Evolutionary conservation across 371 early-diverging fungal species (phyloP).

Genomic region (Lichtheimia ornata): DNA sequence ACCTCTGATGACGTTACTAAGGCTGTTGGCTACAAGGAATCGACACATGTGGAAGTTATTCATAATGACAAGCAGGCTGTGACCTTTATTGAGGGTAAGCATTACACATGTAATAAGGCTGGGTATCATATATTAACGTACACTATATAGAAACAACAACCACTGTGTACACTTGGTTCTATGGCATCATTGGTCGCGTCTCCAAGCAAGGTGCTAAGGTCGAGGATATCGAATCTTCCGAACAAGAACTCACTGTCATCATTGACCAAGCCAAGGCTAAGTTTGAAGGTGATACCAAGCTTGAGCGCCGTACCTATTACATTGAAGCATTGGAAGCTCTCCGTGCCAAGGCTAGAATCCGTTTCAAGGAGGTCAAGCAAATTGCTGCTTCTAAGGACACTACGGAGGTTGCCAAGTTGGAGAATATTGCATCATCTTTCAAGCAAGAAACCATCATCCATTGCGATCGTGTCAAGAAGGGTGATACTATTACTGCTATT

Average conservation of each 20-base stretch:
- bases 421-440: neutral
- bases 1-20: neutral
- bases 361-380: neutral
- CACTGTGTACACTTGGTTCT: conserved; percentile 7
- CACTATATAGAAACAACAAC: conserved; percentile 4
- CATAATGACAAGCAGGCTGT: neutral
- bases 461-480: neutral
- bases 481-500: neutral
- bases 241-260: neutral
- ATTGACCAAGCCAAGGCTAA: neutral
- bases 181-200: conserved; percentile 8
- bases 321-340: neutral
- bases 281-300: neutral
- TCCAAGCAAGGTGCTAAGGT: neutral
- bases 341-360: neutral
- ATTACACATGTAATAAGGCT: neutral
- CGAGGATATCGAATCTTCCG: neutral
- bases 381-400: neutral
- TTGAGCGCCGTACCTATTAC: neutral
- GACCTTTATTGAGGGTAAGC: neutral
- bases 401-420: no score
- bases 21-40: neutral
- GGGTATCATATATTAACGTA: neutral
- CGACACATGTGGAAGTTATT: no score
- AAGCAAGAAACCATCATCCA: neutral